phyloP scores from a whole-genome alignment of 2,329 filamentous ascomycete species.

The Sporothrix sp. region DNA sequence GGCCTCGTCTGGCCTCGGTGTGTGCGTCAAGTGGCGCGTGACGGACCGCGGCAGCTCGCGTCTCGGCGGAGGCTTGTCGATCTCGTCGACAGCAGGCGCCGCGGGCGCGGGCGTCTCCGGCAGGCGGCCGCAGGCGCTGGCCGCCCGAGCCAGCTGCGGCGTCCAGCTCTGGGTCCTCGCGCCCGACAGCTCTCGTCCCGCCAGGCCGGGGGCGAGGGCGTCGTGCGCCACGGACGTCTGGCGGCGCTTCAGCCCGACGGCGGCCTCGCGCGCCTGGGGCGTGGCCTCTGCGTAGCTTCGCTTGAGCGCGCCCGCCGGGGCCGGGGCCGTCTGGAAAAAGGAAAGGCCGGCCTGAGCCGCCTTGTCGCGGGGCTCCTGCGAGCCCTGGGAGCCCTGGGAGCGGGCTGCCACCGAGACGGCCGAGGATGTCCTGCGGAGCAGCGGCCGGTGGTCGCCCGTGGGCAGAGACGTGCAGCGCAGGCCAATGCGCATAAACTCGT shows the following conservation, averaged over 20 bases:
- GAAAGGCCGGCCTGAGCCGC: background rate
- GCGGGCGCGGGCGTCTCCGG: background rate
- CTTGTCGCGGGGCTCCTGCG: background rate
- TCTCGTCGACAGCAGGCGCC: background rate
- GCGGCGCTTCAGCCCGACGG: background rate
- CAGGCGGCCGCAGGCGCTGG: no score
- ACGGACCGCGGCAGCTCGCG: slow-evolving; percentile 13
- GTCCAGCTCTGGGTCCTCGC: background rate
- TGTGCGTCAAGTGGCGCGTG: slow-evolving; percentile 10
- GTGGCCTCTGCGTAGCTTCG: background rate
- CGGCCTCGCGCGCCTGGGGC: no score
- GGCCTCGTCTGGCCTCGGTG: slow-evolving; percentile 5
- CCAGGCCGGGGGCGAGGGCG: background rate
- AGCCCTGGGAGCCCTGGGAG: background rate
- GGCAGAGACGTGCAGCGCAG: slow-evolving; percentile 15
- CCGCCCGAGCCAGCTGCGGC: background rate
- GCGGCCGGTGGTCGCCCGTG: background rate
- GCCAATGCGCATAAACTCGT: slow-evolving; percentile 14
- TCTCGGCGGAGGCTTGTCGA: slow-evolving; percentile 13
- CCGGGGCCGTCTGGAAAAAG: background rate
- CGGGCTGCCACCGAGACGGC: background rate
- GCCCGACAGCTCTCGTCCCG: background rate
- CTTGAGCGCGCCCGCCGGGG: background rate
- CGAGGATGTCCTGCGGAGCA: slow-evolving; percentile 3
- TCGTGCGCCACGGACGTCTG: background rate